Evolutionary conservation across 1,284 basidiomycete species (phyloP).

Genomic region (Phylloboletellus chloephorus): DNA sequence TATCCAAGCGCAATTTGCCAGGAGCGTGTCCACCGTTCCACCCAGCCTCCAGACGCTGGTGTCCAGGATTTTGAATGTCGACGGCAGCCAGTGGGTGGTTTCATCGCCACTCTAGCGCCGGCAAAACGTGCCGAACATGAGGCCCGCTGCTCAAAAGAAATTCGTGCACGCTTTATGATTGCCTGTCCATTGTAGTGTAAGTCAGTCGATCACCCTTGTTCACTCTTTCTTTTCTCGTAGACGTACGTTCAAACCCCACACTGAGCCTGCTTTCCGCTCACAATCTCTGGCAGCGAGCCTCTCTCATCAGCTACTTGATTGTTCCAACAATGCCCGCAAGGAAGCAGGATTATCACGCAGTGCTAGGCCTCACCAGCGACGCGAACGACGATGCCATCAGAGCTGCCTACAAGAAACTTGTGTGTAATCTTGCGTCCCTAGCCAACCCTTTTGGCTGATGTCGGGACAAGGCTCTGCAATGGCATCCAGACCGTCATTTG

Average conservation of each 20-base stretch:
- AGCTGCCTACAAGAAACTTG: conserved; percentile 33
- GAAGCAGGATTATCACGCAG: conserved; percentile 22
- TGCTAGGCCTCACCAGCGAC: conserved; percentile 29
- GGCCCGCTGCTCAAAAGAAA: conserved; percentile 22
- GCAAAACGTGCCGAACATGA: conserved; percentile 33
- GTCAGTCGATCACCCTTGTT: conserved; percentile 24
- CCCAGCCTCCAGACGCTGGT: background rate
- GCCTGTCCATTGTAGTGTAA: conserved; percentile 14
- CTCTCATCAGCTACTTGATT: conserved; percentile 8
- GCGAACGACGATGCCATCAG: conserved; percentile 32
- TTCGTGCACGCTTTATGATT: conserved; percentile 23
- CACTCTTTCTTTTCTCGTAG: conserved; percentile 25
- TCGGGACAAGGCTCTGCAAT: conserved; percentile 29
- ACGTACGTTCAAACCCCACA: conserved; percentile 17
- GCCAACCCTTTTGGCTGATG: conserved; percentile 5
- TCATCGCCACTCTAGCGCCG: conserved; percentile 17
- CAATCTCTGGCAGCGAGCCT: conserved; percentile 8
- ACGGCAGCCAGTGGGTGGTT: conserved; percentile 8
- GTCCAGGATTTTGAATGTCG: background rate
- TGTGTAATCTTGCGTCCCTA: conserved; percentile 13
- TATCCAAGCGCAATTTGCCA: too few species aligned
- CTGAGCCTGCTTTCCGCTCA: conserved; percentile 11
- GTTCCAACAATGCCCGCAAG: conserved; percentile 26
- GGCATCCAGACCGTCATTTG: conserved; percentile 51
- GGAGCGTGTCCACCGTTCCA: too few species aligned